Base-by-base conservation (phyloP, 2,329 filamentous ascomycete species). In the Leptographium lundbergii region DNA sequence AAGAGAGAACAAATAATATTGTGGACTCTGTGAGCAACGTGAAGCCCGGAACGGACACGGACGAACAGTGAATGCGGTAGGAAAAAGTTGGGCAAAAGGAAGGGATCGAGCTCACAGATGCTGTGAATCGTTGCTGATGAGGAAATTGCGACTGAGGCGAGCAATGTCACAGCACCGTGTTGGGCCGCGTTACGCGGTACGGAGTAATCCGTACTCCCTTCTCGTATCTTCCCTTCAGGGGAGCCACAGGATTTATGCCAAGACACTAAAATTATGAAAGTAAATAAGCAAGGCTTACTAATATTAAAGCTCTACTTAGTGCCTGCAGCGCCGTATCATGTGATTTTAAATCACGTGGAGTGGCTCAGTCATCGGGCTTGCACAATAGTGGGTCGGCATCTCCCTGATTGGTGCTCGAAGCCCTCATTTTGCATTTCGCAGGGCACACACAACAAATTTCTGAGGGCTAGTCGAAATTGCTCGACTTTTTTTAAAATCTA, bases 381-480 rank as follows among this genome's bases (percentile, higher is more conserved):
- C 14, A 45, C 27, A 54, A 54, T 54, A 54, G 32, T 7, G 51
- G 32, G 27, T 34, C n/a, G 22, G 2, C 14, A 5, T 6, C 52
- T 36, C 14, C 48, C 14, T 60, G 36, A 63, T 62, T 63, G 62
- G 62, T 45, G 24, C 27, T 27, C 2, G 4, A 54, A 34, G 25
- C 54, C 57, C 56, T 59, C 48, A 34, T 59, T 59, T 61, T 55
- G 51, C 57, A 45, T 60, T 63, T 61, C 56, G 51, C 54, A 54
- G 17, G 32, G 45, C 57, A 60, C 63, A 63, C 59, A 61, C 32
- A 56, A 19, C 29, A 54, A 60, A 59, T 63, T 63, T 63, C 27
- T 62, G 32, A 60, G 59, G 56, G 59, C 45, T 56, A 53, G 42
- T 54, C 57, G 58, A 57, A 61, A 59, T 51, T 59, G 45, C 52